Evolutionary conservation across 1,139 yeast species (phyloP).

Genomic region (Eremothecium gossypii): DNA sequence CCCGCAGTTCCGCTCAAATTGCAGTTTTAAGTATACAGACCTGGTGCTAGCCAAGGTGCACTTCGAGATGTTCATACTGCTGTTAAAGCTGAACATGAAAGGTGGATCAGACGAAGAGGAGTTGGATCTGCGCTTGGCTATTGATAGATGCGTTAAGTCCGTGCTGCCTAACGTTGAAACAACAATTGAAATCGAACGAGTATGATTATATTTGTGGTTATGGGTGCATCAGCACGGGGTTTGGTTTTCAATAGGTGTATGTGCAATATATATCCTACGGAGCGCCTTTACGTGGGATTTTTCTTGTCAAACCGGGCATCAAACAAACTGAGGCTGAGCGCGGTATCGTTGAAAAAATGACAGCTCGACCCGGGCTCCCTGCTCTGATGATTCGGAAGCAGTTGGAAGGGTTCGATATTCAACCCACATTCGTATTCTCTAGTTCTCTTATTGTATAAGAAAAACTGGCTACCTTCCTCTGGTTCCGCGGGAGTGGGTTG

Average conservation of each 20-base stretch:
- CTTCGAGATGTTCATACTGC: conserved; percentile 47
- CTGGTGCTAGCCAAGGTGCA: conserved; percentile 54
- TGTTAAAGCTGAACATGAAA: conserved; percentile 45
- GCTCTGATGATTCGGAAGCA: conserved; percentile 21
- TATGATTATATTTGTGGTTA: conserved; percentile 7
- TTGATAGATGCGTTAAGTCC: conserved; percentile 39
- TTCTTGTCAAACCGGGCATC: conserved; percentile 63
- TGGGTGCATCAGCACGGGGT: neutral
- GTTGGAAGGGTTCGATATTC: conserved; percentile 21
- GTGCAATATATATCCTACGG: neutral
- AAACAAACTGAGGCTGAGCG: conserved; percentile 54
- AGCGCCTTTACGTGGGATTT: conserved; percentile 41
- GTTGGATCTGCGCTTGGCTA: conserved; percentile 44
- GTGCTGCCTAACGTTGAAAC: conserved; percentile 38
- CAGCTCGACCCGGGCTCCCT: conserved; percentile 9
- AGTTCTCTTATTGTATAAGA: conserved; percentile 18
- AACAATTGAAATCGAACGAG: conserved; percentile 48
- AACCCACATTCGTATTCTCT: conserved; percentile 14
- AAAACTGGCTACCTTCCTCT: conserved; percentile 10
- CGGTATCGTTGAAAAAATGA: conserved; percentile 21
- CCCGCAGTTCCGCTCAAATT: conserved; percentile 43
- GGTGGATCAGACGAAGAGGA: conserved; percentile 73
- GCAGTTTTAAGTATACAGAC: conserved; percentile 35
- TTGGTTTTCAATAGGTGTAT: neutral
- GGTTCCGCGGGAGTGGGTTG: neutral